A percentile compares a stretch with the other conserved stretches of the same genome.
phyloP scores from a whole-genome alignment of 495 filamentous ascomycete species.

The Pyrenula massariospora region DNA sequence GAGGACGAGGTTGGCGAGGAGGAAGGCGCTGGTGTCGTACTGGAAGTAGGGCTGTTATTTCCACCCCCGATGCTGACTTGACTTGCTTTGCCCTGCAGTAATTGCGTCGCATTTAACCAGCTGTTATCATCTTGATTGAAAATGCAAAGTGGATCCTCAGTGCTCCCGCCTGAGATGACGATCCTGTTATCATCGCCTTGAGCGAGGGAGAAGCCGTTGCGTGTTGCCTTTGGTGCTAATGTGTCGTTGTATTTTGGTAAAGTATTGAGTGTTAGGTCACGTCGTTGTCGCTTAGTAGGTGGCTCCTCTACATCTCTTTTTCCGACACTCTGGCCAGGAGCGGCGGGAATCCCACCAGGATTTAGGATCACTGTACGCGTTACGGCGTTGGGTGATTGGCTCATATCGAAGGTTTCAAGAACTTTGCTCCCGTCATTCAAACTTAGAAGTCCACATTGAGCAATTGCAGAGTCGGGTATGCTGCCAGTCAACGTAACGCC shows the following conservation, averaged over 20 bases:
- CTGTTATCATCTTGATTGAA: constrained; percentile 69
- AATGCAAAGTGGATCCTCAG: constrained; percentile 48
- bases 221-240: constrained; percentile 48
- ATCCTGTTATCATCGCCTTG: constrained; percentile 48
- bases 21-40: constrained; percentile 16
- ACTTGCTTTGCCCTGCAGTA: constrained; percentile 40
- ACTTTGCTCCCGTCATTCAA: constrained; percentile 72
- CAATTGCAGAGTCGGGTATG: constrained; percentile 38
- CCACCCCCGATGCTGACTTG: not conserved
- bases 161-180: constrained; percentile 66
- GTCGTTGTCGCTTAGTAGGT: constrained; percentile 27
- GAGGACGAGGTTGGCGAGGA: constrained; percentile 23
- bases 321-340: constrained; percentile 21
- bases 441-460: constrained; percentile 51
- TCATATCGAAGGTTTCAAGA: constrained; percentile 73
- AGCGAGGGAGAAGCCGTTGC: constrained; percentile 53
- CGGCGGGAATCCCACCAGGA: constrained; percentile 26
- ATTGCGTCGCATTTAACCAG: constrained; percentile 66
- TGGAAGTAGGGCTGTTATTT: constrained; percentile 10
- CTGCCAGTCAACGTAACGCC: constrained; percentile 45
- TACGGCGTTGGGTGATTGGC: constrained; percentile 63
- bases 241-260: constrained; percentile 73
- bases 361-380: constrained; percentile 48
- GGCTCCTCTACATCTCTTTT: constrained; percentile 2
- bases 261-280: constrained; percentile 37